Base-by-base conservation (phyloP, 140 eudicot species). In the Artemisia princeps region DNA sequence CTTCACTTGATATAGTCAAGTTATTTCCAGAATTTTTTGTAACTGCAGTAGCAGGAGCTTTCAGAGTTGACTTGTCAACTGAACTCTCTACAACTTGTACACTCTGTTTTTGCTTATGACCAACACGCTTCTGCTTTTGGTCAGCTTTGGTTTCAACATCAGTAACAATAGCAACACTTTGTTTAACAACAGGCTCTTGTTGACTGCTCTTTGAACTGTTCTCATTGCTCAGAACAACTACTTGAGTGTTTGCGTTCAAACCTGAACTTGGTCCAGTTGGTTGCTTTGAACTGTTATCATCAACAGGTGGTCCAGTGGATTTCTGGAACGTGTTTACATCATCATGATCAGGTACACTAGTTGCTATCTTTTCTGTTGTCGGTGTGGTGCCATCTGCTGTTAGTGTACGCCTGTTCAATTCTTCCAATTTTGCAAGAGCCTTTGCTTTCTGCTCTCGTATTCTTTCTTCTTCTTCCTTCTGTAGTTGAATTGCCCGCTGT, bases 391-490 rank as follows among this genome's bases (percentile, higher is more conserved):
- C 72, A 56, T 82, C 96, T 66, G 71, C 72, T 11, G 67, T 65
- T 9, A 72, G 86, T 15, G 80, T 83, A 70, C 98, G 95, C 75
- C 94, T 84, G 67, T 94, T 79, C 73, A 94, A 73, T 72, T 94
- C 99, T 79, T 88, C 96, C 68, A 94, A 57, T 70, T 94, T 94
- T 24, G 95, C 96, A 58, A 67, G 76, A 60, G 96, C 96, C 74
- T 88, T 94, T 40, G 96, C 99, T 80, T 79, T 88, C 84, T 86
- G 99, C 63, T 94, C 90, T 65, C 77, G 77, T n/a, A 73, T 75
- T 58, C 99, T 70, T 58, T 88, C 99, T 75, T 94, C 99, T 80
- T 94, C 99, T 77, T 94, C 99, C 85, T 77, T 88, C 70, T 86
- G 96, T 37, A 82, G 75, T 73, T 94, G 90, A 44, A 86, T 67